phyloP scores from a whole-genome alignment of 2,329 filamentous ascomycete species.

The Calonectria pseudoturangicola region DNA sequence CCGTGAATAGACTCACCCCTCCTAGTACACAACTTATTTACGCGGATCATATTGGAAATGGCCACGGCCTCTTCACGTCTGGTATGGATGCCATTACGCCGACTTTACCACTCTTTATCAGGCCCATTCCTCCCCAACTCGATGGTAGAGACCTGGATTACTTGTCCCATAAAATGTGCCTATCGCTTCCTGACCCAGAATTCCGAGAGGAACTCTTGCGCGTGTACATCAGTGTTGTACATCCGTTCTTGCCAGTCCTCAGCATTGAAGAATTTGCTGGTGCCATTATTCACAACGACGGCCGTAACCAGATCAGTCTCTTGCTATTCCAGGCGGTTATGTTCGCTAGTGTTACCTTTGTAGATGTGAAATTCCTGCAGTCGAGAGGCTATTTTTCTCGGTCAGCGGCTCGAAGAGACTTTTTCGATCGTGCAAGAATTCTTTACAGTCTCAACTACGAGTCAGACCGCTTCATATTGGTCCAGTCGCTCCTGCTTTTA shows the following conservation, averaged over 20 bases:
- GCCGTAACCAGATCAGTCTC: constrained; percentile 21
- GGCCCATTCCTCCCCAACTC: constrained; percentile 19
- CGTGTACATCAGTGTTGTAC: constrained; percentile 34
- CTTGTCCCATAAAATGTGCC: constrained; percentile 35
- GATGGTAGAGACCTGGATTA: constrained; percentile 28
- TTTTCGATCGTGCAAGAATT: constrained; percentile 33
- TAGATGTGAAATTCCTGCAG: constrained; percentile 23
- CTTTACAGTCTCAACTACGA: constrained; percentile 37
- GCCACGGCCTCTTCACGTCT: no score
- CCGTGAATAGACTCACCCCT: no score
- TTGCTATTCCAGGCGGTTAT: constrained; percentile 40
- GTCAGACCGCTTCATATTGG: constrained; percentile 21
- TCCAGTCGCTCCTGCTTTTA: constrained; percentile 39
- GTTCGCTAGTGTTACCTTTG: constrained; percentile 41
- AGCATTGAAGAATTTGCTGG: constrained; percentile 31
- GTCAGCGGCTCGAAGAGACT: constrained; percentile 37
- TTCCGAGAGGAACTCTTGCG: constrained; percentile 37
- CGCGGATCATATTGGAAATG: no score
- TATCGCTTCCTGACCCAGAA: constrained; percentile 25
- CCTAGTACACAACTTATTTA: no score
- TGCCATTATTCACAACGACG: constrained; percentile 24
- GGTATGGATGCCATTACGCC: no score
- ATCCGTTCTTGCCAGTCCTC: constrained; percentile 36
- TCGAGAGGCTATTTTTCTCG: constrained; percentile 23
- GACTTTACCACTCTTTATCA: not conserved